Evolutionary conservation across 1,284 basidiomycete genomes (phyloP).

Genomic region (Leucoagaricus sp.): DNA sequence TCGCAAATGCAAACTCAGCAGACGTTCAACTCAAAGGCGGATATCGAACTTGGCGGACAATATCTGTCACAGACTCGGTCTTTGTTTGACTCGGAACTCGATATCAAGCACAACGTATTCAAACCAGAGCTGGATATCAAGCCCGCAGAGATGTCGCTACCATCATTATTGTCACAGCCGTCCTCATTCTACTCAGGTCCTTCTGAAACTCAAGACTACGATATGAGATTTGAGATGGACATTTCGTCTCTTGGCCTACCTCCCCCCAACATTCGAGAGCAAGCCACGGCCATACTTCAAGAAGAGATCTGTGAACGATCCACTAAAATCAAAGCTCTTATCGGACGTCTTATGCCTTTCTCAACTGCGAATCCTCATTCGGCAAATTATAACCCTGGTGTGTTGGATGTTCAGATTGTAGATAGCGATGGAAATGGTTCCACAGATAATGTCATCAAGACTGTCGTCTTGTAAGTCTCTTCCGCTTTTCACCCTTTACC

Average conservation of each 20-base stretch:
- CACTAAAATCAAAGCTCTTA: conserved; percentile 82
- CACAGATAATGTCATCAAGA: conserved; percentile 75
- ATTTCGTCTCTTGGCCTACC: conserved; percentile 1
- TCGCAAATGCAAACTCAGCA: background rate
- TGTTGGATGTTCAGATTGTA: conserved; percentile 65
- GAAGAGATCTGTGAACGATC: conserved; percentile 65
- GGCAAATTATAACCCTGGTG: conserved; percentile 73
- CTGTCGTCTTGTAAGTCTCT: conserved; percentile 80
- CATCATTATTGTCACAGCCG: background rate
- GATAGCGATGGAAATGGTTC: conserved; percentile 72
- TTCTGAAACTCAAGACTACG: background rate
- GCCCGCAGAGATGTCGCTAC: background rate
- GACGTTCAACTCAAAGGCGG: no score
- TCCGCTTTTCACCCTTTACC: background rate
- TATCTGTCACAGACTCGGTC: background rate
- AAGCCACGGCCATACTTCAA: conserved; percentile 2
- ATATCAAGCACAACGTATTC: background rate
- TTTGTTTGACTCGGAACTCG: background rate
- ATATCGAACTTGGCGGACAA: no score
- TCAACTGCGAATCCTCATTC: conserved; percentile 83
- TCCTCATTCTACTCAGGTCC: background rate
- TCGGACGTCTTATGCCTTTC: conserved; percentile 74
- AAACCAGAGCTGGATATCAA: background rate
- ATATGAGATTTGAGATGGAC: conserved; percentile 10
- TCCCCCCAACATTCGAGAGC: conserved; percentile 3